These are phyloP conservation scores for Peniophora sp. DNA, from an alignment of 1,284 basidiomycete species.

Conservation along the genomic window DNA sequence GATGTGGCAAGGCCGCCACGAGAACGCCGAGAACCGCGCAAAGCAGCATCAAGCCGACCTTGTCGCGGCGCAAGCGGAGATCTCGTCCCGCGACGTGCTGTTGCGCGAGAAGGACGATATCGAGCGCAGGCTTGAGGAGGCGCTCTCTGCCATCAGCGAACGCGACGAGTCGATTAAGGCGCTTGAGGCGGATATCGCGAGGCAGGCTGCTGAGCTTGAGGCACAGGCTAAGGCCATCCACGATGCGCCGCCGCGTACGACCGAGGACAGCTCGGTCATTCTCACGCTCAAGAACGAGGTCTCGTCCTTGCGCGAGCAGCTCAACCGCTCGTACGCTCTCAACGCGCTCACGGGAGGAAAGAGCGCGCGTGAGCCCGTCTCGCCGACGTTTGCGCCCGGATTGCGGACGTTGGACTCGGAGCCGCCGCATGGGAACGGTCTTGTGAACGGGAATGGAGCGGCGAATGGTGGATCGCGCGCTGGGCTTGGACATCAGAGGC, in stretches of 20 bases:
- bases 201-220: conserved; percentile 74
- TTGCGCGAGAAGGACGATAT: conserved; percentile 71
- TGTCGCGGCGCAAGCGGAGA: conserved; percentile 65
- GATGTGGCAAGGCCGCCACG: conserved; percentile 81
- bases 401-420: conserved; percentile 37
- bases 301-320: conserved; percentile 85
- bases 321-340: conserved; percentile 89
- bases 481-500: conserved; percentile 49
- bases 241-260: conserved; percentile 48
- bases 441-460: conserved; percentile 16
- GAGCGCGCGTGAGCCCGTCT: conserved; percentile 61
- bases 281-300: conserved; percentile 89
- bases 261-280: conserved; percentile 82
- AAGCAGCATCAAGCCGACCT: conserved; percentile 72
- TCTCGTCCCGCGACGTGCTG: conserved; percentile 72
- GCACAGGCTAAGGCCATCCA: conserved; percentile 69
- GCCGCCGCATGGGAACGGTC: conserved; percentile 25
- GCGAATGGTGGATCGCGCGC: conserved; percentile 23
- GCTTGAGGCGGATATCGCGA: conserved; percentile 70
- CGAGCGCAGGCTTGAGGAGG: conserved; percentile 79
- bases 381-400: conserved; percentile 74
- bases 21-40: conserved; percentile 79
- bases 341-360: conserved; percentile 64
- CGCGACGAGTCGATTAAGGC: conserved; percentile 82
- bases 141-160: conserved; percentile 67